These are phyloP conservation scores for Smithsoniella earleae DNA, from an alignment of 163 green algal species.

Conservation along the genomic window DNA sequence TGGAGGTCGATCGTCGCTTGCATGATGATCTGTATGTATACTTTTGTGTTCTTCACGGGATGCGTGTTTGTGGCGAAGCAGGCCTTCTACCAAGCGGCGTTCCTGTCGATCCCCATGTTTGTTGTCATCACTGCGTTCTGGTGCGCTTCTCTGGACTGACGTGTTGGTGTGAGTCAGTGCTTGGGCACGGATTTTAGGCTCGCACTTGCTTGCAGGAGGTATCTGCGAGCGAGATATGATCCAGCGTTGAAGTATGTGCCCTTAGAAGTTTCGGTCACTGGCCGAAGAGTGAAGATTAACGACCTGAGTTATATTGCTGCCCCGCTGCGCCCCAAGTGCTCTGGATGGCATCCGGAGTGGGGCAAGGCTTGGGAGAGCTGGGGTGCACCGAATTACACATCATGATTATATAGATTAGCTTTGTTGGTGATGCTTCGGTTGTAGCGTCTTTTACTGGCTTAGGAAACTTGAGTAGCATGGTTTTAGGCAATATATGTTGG, in stretches of 20 bases:
- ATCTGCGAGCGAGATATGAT: slow-evolving; percentile 15
- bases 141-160: background rate
- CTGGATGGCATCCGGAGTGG: slow-evolving; percentile 51
- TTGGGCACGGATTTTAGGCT: background rate
- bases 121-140: slow-evolving; percentile 20
- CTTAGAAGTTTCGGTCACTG: slow-evolving; percentile 38
- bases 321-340: slow-evolving; percentile 38
- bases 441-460: too few relatives aligned
- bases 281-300: slow-evolving; percentile 36
- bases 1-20: slow-evolving; percentile 53
- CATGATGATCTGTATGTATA: slow-evolving; percentile 46
- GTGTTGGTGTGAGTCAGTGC: background rate
- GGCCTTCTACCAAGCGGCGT: slow-evolving; percentile 47
- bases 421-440: slow-evolving; percentile 11
- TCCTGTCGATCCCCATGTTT: slow-evolving; percentile 30
- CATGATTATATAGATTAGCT: too few relatives aligned
- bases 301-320: slow-evolving; percentile 41
- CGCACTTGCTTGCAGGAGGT: slow-evolving; percentile 3
- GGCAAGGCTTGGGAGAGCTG: slow-evolving; percentile 50
- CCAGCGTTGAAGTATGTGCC: slow-evolving; percentile 39
- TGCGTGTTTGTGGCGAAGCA: slow-evolving; percentile 51
- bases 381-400: slow-evolving; percentile 38
- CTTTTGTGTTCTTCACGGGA: slow-evolving; percentile 47
- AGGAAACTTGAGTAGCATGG: too few relatives aligned
- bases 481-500: too few relatives aligned